phyloP scores from a whole-genome alignment of 78 protist species.

The Emiliania huxleyi region DNA sequence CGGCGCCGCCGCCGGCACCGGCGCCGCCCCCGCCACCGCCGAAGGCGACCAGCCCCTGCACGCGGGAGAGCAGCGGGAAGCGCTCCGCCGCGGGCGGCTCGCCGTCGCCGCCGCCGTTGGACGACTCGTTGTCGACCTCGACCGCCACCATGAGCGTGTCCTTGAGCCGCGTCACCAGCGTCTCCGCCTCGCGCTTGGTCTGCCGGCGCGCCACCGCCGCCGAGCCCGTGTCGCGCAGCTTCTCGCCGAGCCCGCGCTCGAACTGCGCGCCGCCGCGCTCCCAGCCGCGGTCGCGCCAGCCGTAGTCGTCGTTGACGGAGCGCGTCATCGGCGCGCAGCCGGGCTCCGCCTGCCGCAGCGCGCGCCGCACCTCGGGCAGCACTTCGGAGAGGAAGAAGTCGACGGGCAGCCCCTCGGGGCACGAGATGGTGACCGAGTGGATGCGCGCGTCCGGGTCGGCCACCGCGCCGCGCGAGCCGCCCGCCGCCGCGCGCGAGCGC shows the following conservation, averaged over 20 bases:
- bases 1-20: background rate
- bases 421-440: background rate
- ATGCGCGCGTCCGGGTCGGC: background rate
- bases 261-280: constrained; percentile 23
- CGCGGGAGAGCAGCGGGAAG: background rate
- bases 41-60: background rate
- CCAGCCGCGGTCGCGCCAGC: constrained; percentile 34
- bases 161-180: background rate
- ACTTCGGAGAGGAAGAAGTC: background rate
- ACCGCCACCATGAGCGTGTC: background rate
- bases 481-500: background rate
- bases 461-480: background rate
- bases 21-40: background rate
- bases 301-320: background rate
- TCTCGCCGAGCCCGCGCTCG: background rate
- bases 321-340: constrained; percentile 10
- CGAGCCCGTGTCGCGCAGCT: background rate
- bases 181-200: background rate
- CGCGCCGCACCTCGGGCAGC: background rate
- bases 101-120: background rate
- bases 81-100: background rate
- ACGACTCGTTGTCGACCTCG: background rate
- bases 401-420: constrained; percentile 28
- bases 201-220: constrained; percentile 14
- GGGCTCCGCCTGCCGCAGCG: constrained; percentile 21